Conservation (phyloP, 345 rosid species). For the Cardamine resedifolia region DNA sequence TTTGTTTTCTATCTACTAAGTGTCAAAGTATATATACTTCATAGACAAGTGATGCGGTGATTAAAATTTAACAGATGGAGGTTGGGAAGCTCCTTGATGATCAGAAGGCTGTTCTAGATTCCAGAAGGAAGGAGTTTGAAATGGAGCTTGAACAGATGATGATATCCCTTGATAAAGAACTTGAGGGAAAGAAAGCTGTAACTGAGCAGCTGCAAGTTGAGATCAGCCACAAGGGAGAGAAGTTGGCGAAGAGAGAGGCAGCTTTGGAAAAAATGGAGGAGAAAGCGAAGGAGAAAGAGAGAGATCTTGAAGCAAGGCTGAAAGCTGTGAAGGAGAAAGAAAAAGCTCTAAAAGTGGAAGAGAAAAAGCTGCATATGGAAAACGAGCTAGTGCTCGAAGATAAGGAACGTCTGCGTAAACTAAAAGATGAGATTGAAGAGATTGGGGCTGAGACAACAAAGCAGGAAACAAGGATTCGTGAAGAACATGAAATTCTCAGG, state of each 20-base stretch:
- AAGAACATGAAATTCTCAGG: slow-evolving; percentile 58
- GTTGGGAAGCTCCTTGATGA: slow-evolving; percentile 66
- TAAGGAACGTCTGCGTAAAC: slow-evolving; percentile 49
- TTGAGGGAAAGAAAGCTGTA: slow-evolving; percentile 48
- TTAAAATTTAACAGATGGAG: slow-evolving; percentile 52
- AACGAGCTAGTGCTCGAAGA: slow-evolving; percentile 52
- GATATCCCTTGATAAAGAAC: slow-evolving; percentile 58
- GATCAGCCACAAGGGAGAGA: slow-evolving; percentile 54
- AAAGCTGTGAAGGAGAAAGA: slow-evolving; percentile 61
- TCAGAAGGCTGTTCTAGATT: slow-evolving; percentile 53
- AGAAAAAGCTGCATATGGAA: slow-evolving; percentile 59
- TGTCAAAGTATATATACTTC: neutral
- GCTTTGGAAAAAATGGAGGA: slow-evolving; percentile 52
- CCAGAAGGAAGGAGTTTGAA: slow-evolving; percentile 56
- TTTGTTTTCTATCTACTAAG: neutral
- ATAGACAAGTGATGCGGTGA: slow-evolving; percentile 1
- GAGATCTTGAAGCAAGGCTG: slow-evolving; percentile 58
- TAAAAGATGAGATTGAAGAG: slow-evolving; percentile 67
- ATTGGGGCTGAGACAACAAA: slow-evolving; percentile 55
- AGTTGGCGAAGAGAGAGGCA: slow-evolving; percentile 56
- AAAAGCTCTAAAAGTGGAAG: slow-evolving; percentile 55
- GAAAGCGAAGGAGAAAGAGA: slow-evolving; percentile 70
- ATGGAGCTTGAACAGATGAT: slow-evolving; percentile 56
- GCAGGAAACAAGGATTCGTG: slow-evolving; percentile 57
- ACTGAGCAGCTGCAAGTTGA: slow-evolving; percentile 53